phyloP scores from a whole-genome alignment of 257 asterid genomes.

The Cynanchum wilfordii region DNA sequence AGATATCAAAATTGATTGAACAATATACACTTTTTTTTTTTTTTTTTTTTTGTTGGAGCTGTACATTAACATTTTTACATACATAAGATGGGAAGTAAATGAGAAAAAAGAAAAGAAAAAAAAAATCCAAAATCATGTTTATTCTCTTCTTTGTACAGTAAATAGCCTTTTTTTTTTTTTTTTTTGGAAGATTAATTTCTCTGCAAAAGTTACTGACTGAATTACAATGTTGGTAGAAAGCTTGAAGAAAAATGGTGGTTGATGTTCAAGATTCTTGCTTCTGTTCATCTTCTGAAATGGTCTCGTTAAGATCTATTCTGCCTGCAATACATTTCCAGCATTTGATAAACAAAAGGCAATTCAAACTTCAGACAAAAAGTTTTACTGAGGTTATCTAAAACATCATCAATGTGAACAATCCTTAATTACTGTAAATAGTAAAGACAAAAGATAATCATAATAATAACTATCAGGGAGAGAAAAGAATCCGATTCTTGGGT shows the following conservation, averaged over 20 bases:
- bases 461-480: background rate
- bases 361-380: background rate
- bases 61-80: conserved; percentile 11
- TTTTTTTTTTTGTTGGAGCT: background rate
- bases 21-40: background rate
- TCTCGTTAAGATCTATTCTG: conserved; percentile 53
- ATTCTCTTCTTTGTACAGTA: conserved; percentile 31
- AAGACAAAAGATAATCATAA: too few relatives aligned
- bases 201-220: background rate
- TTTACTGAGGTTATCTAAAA: background rate
- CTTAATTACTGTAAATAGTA: background rate
- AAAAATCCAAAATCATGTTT: conserved; percentile 31
- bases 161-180: conserved; percentile 9
- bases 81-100: background rate
- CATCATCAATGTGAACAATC: background rate
- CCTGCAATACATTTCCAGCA: conserved; percentile 35
- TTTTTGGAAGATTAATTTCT: conserved; percentile 12
- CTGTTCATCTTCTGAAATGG: conserved; percentile 56
- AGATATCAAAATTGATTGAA: background rate
- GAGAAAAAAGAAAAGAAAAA: conserved; percentile 5
- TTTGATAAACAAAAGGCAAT: background rate
- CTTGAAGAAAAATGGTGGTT: background rate
- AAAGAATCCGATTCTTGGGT: background rate
- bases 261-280: conserved; percentile 23
- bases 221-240: conserved; percentile 9